Percentiles rank a stretch among this genome's conserved stretches.
Conservation (phyloP, 2,329 filamentous ascomycete species). For the Colletotrichum scovillei region DNA sequence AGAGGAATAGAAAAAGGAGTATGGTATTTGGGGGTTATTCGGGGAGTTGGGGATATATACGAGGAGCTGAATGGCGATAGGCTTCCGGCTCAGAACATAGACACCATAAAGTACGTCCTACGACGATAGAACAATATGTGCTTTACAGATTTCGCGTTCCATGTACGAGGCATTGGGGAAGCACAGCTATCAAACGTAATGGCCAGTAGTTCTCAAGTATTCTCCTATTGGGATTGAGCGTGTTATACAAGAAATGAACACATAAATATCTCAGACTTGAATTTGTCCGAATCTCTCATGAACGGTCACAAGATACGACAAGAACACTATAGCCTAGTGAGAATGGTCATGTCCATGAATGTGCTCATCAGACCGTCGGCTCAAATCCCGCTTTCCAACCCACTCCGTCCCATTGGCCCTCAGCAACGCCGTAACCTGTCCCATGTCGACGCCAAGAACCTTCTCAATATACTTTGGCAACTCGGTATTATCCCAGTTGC, state of each 20-base stretch:
- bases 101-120: not conserved
- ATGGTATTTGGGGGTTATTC: not conserved
- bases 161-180: not conserved
- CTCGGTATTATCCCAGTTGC: slow-evolving; percentile 42
- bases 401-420: slow-evolving; percentile 39
- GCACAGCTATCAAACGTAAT: too few species aligned
- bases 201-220: not conserved
- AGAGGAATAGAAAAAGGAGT: not conserved
- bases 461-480: slow-evolving; percentile 41
- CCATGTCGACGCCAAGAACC: slow-evolving; percentile 39
- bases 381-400: slow-evolving; percentile 38
- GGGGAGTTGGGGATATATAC: not conserved
- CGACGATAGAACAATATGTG: too few species aligned
- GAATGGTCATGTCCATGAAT: slow-evolving; percentile 22
- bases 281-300: too few species aligned
- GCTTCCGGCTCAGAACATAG: not conserved
- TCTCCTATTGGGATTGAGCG: not conserved
- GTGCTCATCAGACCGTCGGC: slow-evolving; percentile 25
- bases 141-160: too few species aligned
- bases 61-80: not conserved
- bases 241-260: too few species aligned
- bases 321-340: slow-evolving; percentile 3
- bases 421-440: slow-evolving; percentile 38
- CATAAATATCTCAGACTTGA: too few species aligned
- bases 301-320: too few species aligned